phyloP scores from a whole-genome alignment of 768 basidiomycete species.

The Zangia roseola region DNA sequence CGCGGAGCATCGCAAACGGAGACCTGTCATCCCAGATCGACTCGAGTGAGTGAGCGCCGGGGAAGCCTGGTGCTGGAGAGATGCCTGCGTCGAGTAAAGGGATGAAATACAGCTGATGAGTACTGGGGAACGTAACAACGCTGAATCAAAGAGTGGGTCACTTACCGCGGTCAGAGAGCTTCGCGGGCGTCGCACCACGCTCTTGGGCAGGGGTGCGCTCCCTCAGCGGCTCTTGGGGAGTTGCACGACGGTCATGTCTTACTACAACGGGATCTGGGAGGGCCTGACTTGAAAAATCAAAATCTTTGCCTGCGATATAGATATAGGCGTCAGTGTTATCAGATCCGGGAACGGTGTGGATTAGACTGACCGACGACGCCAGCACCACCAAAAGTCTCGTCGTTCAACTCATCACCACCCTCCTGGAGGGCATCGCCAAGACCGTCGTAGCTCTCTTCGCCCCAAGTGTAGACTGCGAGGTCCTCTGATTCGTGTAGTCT shows the following conservation, averaged over 20 bases:
- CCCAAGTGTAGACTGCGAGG: slow-evolving; percentile 91
- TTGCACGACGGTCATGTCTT: slow-evolving; percentile 18
- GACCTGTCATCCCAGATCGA: slow-evolving; percentile 84
- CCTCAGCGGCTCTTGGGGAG: slow-evolving; percentile 23
- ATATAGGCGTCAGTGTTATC: slow-evolving; percentile 8
- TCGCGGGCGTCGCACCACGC: slow-evolving; percentile 16
- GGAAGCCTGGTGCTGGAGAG: slow-evolving; percentile 37
- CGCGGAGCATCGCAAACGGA: slow-evolving; percentile 65
- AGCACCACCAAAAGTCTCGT: slow-evolving; percentile 88
- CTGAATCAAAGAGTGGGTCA: slow-evolving; percentile 7
- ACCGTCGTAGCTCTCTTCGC: slow-evolving; percentile 86
- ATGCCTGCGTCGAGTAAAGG: slow-evolving; percentile 17
- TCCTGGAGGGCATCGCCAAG: slow-evolving; percentile 87
- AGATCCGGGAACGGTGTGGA: slow-evolving; percentile 10
- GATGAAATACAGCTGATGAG: slow-evolving; percentile 15
- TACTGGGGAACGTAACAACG: not conserved
- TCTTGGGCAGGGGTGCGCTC: slow-evolving; percentile 32
- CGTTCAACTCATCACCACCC: slow-evolving; percentile 90
- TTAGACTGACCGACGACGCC: slow-evolving; percentile 66
- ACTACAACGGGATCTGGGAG: slow-evolving; percentile 26
- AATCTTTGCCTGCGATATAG: slow-evolving; percentile 71
- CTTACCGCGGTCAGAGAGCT: slow-evolving; percentile 30
- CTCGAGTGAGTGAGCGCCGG: slow-evolving; percentile 52
- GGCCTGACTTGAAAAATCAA: slow-evolving; percentile 70
- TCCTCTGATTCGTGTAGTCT: slow-evolving; percentile 65